Percentiles rank a stretch among this genome's conserved stretches.
phyloP scores from a whole-genome alignment of 352 stramenopile species.

The Phytophthora brassicae region DNA sequence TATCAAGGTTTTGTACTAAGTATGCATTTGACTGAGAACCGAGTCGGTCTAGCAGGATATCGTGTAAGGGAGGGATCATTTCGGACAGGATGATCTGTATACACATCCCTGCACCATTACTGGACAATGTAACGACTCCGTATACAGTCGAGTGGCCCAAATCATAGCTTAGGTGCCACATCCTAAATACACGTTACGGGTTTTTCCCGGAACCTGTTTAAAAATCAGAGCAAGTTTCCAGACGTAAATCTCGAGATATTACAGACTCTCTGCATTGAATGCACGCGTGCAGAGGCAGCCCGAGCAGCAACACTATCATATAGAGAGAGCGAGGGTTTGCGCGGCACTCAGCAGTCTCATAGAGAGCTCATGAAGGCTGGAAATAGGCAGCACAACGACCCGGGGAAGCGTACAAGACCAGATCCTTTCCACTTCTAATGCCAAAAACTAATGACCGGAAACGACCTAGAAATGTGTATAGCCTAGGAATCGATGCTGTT shows the following conservation, averaged over 20 bases:
- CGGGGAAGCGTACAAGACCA: not conserved
- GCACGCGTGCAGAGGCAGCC: constrained; percentile 5
- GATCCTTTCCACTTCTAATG: constrained; percentile 16
- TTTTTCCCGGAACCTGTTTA: no score
- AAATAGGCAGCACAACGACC: not conserved
- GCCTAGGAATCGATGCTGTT: constrained; percentile 30
- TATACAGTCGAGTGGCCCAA: no score
- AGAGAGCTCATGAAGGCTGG: not conserved
- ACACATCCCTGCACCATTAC: no score
- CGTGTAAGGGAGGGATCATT: no score
- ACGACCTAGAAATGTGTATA: constrained; percentile 20
- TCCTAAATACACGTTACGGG: no score
- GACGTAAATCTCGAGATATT: constrained; percentile 32
- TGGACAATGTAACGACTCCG: no score
- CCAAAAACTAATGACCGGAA: constrained; percentile 27
- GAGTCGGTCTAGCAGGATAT: no score
- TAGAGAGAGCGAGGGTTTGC: constrained; percentile 19
- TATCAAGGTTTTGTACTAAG: no score
- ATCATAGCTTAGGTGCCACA: no score
- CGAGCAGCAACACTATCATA: constrained; percentile 27
- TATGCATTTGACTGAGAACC: no score
- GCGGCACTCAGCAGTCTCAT: constrained; percentile 13
- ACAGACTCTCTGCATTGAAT: constrained; percentile 11
- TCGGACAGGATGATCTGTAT: no score
- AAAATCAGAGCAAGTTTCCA: constrained; percentile 47